Evolutionary conservation across 768 basidiomycete species (phyloP).

Genomic region (Asterophora lycoperdoides): DNA sequence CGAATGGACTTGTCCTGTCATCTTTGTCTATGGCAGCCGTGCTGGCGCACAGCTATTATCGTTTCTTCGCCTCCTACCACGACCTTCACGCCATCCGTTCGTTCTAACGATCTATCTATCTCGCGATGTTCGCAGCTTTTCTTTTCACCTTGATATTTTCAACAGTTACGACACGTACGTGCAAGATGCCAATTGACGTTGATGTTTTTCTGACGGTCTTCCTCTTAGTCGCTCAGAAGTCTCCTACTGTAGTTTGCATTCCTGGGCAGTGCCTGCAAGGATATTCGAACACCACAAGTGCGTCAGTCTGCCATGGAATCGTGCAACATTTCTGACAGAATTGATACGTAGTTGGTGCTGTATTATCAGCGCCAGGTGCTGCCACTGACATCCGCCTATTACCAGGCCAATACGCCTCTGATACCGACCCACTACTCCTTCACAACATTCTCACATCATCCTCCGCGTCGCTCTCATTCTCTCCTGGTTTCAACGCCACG

Average conservation of each 20-base stretch:
- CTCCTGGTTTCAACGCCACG: conserved; percentile 53
- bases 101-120: conserved; percentile 13
- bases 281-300: conserved; percentile 55
- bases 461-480: conserved; percentile 44
- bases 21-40: neutral
- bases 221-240: conserved; percentile 14
- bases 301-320: neutral
- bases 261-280: conserved; percentile 71
- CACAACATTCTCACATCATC: conserved; percentile 53
- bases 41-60: neutral
- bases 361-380: conserved; percentile 45
- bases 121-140: conserved; percentile 22
- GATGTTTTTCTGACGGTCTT: neutral
- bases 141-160: conserved; percentile 7
- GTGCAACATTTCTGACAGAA: neutral
- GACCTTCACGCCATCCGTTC: conserved; percentile 15
- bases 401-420: conserved; percentile 59
- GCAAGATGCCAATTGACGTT: neutral
- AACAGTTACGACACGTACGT: conserved; percentile 10
- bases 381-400: conserved; percentile 48
- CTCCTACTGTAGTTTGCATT: conserved; percentile 53
- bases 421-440: conserved; percentile 55
- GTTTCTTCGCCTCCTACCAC: conserved; percentile 22
- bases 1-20: conserved; percentile 6
- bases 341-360: conserved; percentile 48